These are phyloP conservation scores for Ceratobasidium sp. DNA, from an alignment of 1,284 basidiomycete species.

Conservation along the genomic window DNA sequence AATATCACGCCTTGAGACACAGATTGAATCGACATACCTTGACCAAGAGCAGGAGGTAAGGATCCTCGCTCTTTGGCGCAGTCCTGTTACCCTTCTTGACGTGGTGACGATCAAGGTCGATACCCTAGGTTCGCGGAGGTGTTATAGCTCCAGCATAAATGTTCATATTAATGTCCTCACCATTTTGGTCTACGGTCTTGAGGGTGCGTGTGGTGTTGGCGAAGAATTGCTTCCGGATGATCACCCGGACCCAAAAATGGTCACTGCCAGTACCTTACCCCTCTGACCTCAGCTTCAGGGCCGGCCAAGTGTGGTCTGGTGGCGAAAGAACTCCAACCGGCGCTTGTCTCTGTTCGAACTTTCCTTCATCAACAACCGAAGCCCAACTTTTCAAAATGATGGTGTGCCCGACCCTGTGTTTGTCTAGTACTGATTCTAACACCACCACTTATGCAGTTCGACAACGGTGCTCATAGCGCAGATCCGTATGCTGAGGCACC, in stretches of 20 bases:
- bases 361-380: slow-evolving; percentile 23
- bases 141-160: background rate
- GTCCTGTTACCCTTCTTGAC: slow-evolving; percentile 97
- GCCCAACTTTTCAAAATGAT: slow-evolving; percentile 29
- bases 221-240: slow-evolving; percentile 63
- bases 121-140: slow-evolving; percentile 73
- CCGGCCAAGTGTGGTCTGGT: background rate
- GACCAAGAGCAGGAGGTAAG: slow-evolving; percentile 97
- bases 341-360: slow-evolving; percentile 12
- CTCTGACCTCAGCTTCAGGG: slow-evolving; percentile 17
- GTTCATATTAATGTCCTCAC: slow-evolving; percentile 5
- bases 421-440: background rate
- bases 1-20: background rate
- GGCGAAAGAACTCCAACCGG: background rate
- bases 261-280: background rate
- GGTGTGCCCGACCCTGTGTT: background rate
- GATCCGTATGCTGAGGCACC: slow-evolving; percentile 86
- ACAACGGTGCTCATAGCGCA: slow-evolving; percentile 55
- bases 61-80: slow-evolving; percentile 98
- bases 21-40: slow-evolving; percentile 71
- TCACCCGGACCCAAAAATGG: slow-evolving; percentile 26
- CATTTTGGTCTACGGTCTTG: slow-evolving; percentile 37
- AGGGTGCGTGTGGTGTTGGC: slow-evolving; percentile 47
- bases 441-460: background rate
- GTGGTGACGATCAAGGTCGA: slow-evolving; percentile 97